These are phyloP conservation scores for Helotiales sp. DNA, from an alignment of 2,329 filamentous ascomycete genomes.

Conservation along the genomic window DNA sequence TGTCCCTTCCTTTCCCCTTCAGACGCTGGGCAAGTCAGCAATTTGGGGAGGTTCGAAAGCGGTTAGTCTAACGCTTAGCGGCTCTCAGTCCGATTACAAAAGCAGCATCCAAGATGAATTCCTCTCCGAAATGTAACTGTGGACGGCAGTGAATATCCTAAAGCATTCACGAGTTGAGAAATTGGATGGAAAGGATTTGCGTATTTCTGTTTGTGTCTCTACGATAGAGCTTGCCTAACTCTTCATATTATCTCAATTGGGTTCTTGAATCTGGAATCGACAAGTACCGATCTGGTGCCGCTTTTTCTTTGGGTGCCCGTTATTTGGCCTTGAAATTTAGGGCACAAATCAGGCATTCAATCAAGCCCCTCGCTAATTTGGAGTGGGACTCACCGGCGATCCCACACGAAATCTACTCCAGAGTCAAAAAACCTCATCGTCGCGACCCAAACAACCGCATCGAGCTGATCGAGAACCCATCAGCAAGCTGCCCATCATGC, in stretches of 20 bases:
- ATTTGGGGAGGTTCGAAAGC: conserved; percentile 7
- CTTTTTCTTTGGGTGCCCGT: neutral
- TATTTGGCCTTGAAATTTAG: neutral
- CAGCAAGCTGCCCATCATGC: conserved; percentile 52
- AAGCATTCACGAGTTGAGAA: neutral
- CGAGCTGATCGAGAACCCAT: conserved; percentile 1
- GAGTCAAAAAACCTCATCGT: conserved; percentile 11
- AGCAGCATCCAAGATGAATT: neutral
- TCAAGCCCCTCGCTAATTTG: neutral
- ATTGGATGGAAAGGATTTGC: too few relatives aligned
- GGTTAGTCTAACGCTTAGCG: conserved; percentile 9
- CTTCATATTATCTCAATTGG: too few relatives aligned
- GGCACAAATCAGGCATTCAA: conserved; percentile 1
- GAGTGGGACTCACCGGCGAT: neutral
- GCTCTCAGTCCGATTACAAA: neutral
- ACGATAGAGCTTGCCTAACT: too few relatives aligned
- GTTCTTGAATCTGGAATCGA: too few relatives aligned
- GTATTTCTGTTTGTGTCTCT: too few relatives aligned
- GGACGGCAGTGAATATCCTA: neutral
- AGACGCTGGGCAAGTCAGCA: conserved; percentile 8
- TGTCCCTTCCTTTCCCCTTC: conserved; percentile 7
- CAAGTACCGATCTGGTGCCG: neutral
- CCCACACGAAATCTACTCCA: neutral
- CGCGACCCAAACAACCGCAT: conserved; percentile 11
- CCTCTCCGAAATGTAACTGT: neutral